Percentiles rank a stretch among this genome's conserved stretches.
phyloP scores from a whole-genome alignment of 805 yeast species.

The Tetrapisispora nanseiensis region DNA sequence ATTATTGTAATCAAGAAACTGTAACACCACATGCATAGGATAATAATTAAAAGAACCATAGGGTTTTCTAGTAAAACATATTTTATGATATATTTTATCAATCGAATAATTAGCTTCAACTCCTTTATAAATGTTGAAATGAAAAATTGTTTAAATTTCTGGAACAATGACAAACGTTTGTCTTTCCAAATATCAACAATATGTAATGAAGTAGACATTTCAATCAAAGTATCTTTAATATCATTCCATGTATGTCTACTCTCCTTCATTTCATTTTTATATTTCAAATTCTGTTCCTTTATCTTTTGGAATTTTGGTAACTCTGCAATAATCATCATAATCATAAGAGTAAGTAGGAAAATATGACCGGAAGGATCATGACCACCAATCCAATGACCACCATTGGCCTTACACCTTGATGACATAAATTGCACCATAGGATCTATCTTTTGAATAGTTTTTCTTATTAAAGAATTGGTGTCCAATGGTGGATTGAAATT shows the following conservation, averaged over 20 bases:
- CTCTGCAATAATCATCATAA: conserved; percentile 54
- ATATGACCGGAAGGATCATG: conserved; percentile 96
- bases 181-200: conserved; percentile 8
- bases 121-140: conserved; percentile 8
- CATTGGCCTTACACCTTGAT: conserved; percentile 43
- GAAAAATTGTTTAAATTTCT: conserved; percentile 5
- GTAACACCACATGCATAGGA: conserved; percentile 63
- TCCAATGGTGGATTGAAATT: not conserved
- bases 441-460: conserved; percentile 3
- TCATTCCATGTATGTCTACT: not conserved
- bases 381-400: conserved; percentile 73
- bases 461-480: not conserved
- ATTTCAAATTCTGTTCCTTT: not conserved
- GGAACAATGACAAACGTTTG: conserved; percentile 2
- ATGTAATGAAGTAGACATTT: conserved; percentile 10
- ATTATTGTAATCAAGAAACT: conserved; percentile 78
- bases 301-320: conserved; percentile 13
- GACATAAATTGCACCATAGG: conserved; percentile 10
- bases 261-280: not conserved
- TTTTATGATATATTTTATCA: conserved; percentile 1
- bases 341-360: conserved; percentile 45
- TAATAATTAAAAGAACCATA: conserved; percentile 20
- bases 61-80: conserved; percentile 22
- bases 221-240: not conserved
- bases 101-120: not conserved